Evolutionary conservation across 139 green algal species (phyloP), one percentile per base, ranked within the genome.

Genomic region (Chlamydomonas sphaeroides): DNA sequence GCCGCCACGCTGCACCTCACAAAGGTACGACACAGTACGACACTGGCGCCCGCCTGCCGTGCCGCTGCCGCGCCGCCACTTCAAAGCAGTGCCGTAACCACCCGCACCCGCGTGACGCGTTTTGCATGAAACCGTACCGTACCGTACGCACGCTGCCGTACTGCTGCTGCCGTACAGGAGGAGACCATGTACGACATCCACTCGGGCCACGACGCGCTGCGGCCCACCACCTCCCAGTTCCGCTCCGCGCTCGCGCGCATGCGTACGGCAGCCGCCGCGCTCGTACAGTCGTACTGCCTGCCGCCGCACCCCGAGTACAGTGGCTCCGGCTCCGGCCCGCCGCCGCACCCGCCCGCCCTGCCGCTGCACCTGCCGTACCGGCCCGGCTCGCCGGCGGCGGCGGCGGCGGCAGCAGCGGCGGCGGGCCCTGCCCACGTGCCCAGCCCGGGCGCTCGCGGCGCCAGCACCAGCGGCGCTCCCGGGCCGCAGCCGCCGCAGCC

Each of bases 181-280:
- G 74, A 80, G 7, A 33, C 41, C 4, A 18, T 80, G 57, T 80
- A 80, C 74, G 41, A 80, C 57, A 70, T 80, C 1, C 74, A 80
- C 39, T 71, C 28, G 8, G 74, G 74, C 2, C 59, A 80, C 41
- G 35, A 62, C 18, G 35, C 56, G 8, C 59, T 71, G n/a, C 74
- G 74, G 30, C 74, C 74, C 28, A 35, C 30, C 59, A 80, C 74
- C 35, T 41, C 25, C 23, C 59, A 80, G 25, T 80, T 80, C 59
- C 59, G 74, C 7, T 39, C 59, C 20, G 74, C 74, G 0, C 74
- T 80, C 21, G 41, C 74, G 18, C 65, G 49, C 36, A 80, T 70
- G 26, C 74, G 74, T 61, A 45, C 41, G 59, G 59, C 41, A 25
- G 74, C 74, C 11, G 48, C 74, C 3, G 39, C 39, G 14, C 38